Conservation (phyloP, 225 moss, liverwort and hornwort species). For the Pseudoscleropodium purum region DNA sequence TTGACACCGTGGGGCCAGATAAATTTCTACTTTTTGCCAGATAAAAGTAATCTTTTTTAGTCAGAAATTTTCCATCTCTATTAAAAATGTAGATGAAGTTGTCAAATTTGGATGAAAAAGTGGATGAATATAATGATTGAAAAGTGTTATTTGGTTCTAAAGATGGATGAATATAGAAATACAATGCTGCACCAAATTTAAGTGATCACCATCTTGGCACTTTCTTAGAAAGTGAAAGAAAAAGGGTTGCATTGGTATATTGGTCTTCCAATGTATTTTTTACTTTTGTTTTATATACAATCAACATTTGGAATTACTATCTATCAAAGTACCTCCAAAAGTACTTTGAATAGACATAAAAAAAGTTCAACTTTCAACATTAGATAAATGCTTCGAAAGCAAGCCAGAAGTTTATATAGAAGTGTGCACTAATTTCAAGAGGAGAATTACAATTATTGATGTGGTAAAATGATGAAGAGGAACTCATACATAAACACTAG, state of each 20-base stretch:
- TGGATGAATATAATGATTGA: too few relatives aligned
- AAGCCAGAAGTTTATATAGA: accelerated
- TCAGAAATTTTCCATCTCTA: too few relatives aligned
- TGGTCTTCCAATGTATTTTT: not conserved
- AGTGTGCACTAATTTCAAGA: not conserved
- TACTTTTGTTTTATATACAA: not conserved
- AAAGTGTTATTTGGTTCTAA: too few relatives aligned
- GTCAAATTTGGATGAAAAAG: too few relatives aligned
- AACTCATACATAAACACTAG: accelerated
- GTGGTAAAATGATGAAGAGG: accelerated
- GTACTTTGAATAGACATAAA: accelerated
- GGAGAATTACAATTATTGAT: not conserved
- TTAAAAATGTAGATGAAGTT: too few relatives aligned
- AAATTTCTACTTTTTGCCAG: too few relatives aligned
- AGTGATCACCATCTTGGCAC: too few relatives aligned
- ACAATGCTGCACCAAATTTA: too few relatives aligned
- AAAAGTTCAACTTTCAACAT: not conserved
- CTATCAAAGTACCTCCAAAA: accelerated
- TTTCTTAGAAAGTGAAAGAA: too few relatives aligned
- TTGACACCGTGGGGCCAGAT: too few relatives aligned
- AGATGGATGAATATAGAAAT: too few relatives aligned
- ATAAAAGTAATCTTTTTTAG: too few relatives aligned
- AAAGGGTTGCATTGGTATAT: not conserved
- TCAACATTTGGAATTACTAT: not conserved
- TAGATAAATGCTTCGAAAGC: accelerated